Conservation (phyloP, 2,329 filamentous ascomycete species). For the Ophidiomyces ophidiicola region DNA sequence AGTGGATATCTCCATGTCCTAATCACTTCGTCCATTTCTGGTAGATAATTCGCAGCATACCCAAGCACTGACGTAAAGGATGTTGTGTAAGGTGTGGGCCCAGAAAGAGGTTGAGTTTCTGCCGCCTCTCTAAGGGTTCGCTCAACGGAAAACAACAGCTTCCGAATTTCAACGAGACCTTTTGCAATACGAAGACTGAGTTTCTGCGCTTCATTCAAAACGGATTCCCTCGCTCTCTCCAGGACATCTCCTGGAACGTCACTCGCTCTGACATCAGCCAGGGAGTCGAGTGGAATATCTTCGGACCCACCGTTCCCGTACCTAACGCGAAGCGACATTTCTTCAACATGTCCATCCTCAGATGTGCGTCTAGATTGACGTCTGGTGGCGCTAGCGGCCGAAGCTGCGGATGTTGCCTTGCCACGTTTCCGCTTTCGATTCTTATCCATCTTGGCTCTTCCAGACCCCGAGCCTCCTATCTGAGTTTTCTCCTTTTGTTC, state of each 20-base stretch:
- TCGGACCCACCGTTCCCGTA: constrained; percentile 50
- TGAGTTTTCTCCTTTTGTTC: constrained; percentile 20
- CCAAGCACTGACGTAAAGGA: constrained; percentile 34
- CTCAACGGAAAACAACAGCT: constrained; percentile 44
- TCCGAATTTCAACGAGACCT: constrained; percentile 42
- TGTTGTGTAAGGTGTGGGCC: constrained; percentile 24
- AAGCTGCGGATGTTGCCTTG: constrained; percentile 36
- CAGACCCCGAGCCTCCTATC: constrained; percentile 20
- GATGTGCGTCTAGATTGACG: constrained; percentile 40
- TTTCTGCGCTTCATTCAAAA: constrained; percentile 42
- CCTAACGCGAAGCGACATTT: constrained; percentile 44
- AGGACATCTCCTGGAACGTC: constrained; percentile 25
- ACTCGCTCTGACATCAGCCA: constrained; percentile 18
- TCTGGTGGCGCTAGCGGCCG: constrained; percentile 32
- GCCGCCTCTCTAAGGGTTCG: constrained; percentile 23
- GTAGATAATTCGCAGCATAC: constrained; percentile 37
- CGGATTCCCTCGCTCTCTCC: constrained; percentile 33
- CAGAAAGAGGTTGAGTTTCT: constrained; percentile 20
- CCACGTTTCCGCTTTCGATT: constrained; percentile 48
- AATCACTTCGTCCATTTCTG: constrained; percentile 46
- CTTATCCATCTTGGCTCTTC: constrained; percentile 26
- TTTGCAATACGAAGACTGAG: constrained; percentile 46
- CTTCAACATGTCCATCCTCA: constrained; percentile 27
- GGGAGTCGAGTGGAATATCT: constrained; percentile 40
- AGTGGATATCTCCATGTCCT: constrained; percentile 48